phyloP scores from a whole-genome alignment of 2,329 filamentous ascomycete species.

The Sporothrix pseudoabietina region DNA sequence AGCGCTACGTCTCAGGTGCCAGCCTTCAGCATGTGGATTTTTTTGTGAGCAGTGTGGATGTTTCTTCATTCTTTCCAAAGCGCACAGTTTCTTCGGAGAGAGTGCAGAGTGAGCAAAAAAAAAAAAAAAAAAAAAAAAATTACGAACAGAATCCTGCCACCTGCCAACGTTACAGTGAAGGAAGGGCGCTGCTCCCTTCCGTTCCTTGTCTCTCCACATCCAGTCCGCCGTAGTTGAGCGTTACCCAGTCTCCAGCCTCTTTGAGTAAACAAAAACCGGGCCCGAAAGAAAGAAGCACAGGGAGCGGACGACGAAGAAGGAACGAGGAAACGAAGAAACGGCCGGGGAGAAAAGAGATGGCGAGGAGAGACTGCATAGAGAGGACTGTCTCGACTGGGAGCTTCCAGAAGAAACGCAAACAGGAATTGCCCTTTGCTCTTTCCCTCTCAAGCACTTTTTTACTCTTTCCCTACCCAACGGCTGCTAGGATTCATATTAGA shows the following conservation, averaged over 20 bases:
- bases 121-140: neutral
- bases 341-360: neutral
- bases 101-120: neutral
- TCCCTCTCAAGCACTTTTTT: neutral
- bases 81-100: neutral
- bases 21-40: conserved; percentile 21
- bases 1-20: conserved; percentile 26
- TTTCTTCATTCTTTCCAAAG: neutral
- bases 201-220: conserved; percentile 4
- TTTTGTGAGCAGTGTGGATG: neutral
- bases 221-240: neutral
- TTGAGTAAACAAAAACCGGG: conserved; percentile 23
- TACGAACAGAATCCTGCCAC: neutral
- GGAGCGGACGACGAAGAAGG: neutral
- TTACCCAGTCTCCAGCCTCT: conserved; percentile 17
- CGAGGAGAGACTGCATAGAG: neutral
- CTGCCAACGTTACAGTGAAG: conserved; percentile 15
- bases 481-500: neutral
- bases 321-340: neutral
- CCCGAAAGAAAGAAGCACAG: neutral
- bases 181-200: conserved; percentile 13
- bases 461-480: conserved; percentile 2
- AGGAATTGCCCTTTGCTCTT: neutral
- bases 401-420: neutral
- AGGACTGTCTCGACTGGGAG: too few species aligned